Percentiles rank a stretch among this genome's conserved stretches.
Conservation (phyloP, 352 stramenopile genomes). For the Albugo candida region DNA sequence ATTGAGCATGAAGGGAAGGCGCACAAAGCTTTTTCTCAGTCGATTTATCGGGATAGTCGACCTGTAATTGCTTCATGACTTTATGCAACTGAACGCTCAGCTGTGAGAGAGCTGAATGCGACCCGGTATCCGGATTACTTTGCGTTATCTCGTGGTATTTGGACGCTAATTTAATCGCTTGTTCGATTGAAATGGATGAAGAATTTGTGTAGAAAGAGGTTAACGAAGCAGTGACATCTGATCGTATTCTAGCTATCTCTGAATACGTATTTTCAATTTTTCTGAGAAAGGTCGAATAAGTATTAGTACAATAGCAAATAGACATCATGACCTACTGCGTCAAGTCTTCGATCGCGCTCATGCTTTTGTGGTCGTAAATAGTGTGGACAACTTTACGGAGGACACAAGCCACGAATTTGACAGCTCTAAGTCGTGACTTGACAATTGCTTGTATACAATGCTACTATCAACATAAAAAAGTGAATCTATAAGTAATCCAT, state of each 20-base stretch:
- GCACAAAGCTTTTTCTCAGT: slow-evolving; percentile 7
- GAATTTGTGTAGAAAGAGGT: slow-evolving; percentile 40
- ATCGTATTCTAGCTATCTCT: slow-evolving; percentile 34
- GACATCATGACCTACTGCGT: neutral
- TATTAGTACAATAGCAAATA: neutral
- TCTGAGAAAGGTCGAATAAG: slow-evolving; percentile 9
- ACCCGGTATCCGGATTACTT: slow-evolving; percentile 13
- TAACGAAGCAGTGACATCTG: slow-evolving; percentile 32
- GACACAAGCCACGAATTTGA: too few species aligned
- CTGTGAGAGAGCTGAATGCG: slow-evolving; percentile 18
- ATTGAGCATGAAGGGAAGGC: slow-evolving; percentile 16
- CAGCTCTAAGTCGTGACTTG: too few species aligned
- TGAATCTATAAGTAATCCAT: too few species aligned
- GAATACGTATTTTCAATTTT: slow-evolving; percentile 45
- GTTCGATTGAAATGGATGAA: slow-evolving; percentile 31
- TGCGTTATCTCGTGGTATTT: slow-evolving; percentile 15
- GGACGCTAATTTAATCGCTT: slow-evolving; percentile 31
- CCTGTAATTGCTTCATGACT: slow-evolving; percentile 3
- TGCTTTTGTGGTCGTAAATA: too few species aligned
- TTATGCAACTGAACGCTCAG: neutral
- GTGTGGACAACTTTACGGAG: too few species aligned
- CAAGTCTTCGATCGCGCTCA: neutral
- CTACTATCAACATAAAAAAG: too few species aligned
- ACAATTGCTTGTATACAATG: too few species aligned
- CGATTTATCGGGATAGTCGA: neutral